Percentiles rank a stretch among this genome's conserved stretches.
phyloP scores from a whole-genome alignment of 2,329 filamentous ascomycete species.

The Clonostachys chloroleuca region DNA sequence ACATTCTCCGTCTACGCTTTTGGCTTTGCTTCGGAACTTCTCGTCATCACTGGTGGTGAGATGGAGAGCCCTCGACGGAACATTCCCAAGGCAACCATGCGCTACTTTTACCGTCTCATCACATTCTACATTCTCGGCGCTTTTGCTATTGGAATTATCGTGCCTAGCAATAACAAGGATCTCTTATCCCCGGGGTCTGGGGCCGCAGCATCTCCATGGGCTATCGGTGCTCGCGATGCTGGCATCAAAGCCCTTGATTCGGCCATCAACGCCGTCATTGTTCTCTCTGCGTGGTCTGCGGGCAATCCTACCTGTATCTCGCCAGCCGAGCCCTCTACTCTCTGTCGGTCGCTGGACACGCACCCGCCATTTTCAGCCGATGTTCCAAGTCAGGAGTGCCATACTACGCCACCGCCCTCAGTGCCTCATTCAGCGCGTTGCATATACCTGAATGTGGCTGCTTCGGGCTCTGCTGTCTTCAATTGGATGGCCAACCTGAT shows the following conservation, averaged over 20 bases:
- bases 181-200: conserved; percentile 48
- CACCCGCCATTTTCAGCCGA: conserved; percentile 52
- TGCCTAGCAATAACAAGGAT: conserved; percentile 55
- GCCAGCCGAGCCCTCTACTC: conserved; percentile 64
- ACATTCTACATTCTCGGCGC: conserved; percentile 60
- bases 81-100: conserved; percentile 68
- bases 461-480: conserved; percentile 57
- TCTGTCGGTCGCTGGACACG: conserved; percentile 59
- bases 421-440: conserved; percentile 55
- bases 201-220: conserved; percentile 62
- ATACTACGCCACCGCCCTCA: conserved; percentile 50
- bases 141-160: conserved; percentile 68
- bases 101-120: conserved; percentile 72
- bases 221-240: conserved; percentile 55
- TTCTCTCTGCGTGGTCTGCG: conserved; percentile 74
- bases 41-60: conserved; percentile 76
- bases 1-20: conserved; percentile 59
- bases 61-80: conserved; percentile 67
- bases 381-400: conserved; percentile 62
- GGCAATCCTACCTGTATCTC: conserved; percentile 77
- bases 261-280: conserved; percentile 74
- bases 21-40: conserved; percentile 69
- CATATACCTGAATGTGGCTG: conserved; percentile 64
- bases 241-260: conserved; percentile 60
- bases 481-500: conserved; percentile 71